Base-by-base conservation (phyloP, 2,329 filamentous ascomycete species). In the Neofusicoccum umdonicola region DNA sequence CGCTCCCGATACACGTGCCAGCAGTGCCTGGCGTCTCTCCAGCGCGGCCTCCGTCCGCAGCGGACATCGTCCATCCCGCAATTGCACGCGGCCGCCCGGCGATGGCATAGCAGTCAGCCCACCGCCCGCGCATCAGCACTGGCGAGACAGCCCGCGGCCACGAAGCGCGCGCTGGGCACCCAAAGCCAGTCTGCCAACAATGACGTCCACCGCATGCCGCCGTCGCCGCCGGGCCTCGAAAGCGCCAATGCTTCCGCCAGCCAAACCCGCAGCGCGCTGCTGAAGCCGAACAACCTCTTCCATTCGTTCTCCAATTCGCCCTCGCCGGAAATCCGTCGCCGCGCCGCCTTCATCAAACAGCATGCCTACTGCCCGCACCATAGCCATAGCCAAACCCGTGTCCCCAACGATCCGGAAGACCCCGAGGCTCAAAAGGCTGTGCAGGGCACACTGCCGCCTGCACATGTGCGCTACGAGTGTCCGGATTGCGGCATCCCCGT, bases 311-410 rank as follows among this genome's bases (percentile, higher is more conserved):
- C 92, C 41, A 84, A 89, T 68, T 99, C 95, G 13, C 95, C 96
- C 8, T 90, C 94, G 47, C 90, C 92, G 44, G 90, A 91, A 67
- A 97, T 99, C 68, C 88, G 94, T 71, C 87, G 88, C 71, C 89
- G 95, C 70, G 95, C 94, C 34, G 91, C 90, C 9, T 96, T 92
- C 73, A 98, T 98, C 80, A 91, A 89, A 75, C 90, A 96, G 73
- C 92, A 97, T 81, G 94, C 94, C 13, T 91, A 92, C 77, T 99
- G 95, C 74, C 92, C 95, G 31, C 95, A 99, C 73, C 92, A 92
- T 5, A 88, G 90, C 63, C 95, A 99, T 77, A 88, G 89, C 70
- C 86, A 89, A 63, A 93, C 91, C 2, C 87, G 90, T 68, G 76
- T 88, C 4, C 85, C 91, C 0, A 84, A 84, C 62, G 88, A 88